A percentile compares a stretch with the other conserved stretches of the same genome.
phyloP scores from a whole-genome alignment of 176 grass and related monocot genomes.

The Neostapfia colusana region DNA sequence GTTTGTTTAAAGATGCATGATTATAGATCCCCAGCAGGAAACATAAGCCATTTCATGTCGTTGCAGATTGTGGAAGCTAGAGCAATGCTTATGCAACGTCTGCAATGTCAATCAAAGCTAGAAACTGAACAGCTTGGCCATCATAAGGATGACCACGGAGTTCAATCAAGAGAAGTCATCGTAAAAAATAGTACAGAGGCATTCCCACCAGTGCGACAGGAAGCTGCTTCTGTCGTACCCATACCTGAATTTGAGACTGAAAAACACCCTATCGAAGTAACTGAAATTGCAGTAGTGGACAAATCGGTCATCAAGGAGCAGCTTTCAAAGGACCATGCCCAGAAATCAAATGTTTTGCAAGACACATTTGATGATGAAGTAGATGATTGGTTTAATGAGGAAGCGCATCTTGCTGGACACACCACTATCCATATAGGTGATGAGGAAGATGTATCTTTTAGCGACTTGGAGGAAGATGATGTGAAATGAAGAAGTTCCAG shows the following conservation, averaged over 20 bases:
- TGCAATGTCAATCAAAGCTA: slow-evolving; percentile 62
- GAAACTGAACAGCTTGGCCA: slow-evolving; percentile 49
- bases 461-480: slow-evolving; percentile 84
- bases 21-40: not conserved
- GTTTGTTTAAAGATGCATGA: slow-evolving; percentile 12
- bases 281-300: slow-evolving; percentile 58
- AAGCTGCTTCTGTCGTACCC: slow-evolving; percentile 37
- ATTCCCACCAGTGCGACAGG: slow-evolving; percentile 28
- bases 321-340: slow-evolving; percentile 37
- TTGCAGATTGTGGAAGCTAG: slow-evolving; percentile 92
- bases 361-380: slow-evolving; percentile 60
- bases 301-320: slow-evolving; percentile 74
- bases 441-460: slow-evolving; percentile 88
- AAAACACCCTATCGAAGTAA: slow-evolving; percentile 63
- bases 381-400: slow-evolving; percentile 85
- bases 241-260: slow-evolving; percentile 63
- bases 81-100: slow-evolving; percentile 73
- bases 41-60: slow-evolving; percentile 32
- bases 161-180: slow-evolving; percentile 27
- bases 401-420: slow-evolving; percentile 45
- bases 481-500: slow-evolving; percentile 39
- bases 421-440: slow-evolving; percentile 55
- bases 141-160: slow-evolving; percentile 37
- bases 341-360: slow-evolving; percentile 46
- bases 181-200: slow-evolving; percentile 41